Evolutionary conservation across 768 basidiomycete species (phyloP), one percentile per base, ranked within the genome.

Genomic region (Lactarius quietus): DNA sequence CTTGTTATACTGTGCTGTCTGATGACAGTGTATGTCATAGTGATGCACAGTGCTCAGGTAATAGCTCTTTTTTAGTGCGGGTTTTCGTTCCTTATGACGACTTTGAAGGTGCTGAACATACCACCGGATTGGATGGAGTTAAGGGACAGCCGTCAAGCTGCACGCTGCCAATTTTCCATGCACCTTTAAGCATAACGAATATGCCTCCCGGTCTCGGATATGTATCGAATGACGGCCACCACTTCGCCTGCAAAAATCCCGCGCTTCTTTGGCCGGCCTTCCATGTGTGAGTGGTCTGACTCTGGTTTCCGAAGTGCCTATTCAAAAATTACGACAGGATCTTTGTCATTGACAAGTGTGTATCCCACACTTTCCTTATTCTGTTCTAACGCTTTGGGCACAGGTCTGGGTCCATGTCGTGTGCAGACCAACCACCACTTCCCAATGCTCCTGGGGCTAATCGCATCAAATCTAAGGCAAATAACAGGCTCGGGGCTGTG

Each of bases 401-500:
- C 59, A 84, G 85, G 59, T 86, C 85, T 0, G 64, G 76, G 0
- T 86, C 85, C 1, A 86, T 86, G 85, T 0, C 23, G 3, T 5
- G 0, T 0, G 23, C 1, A 1, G 85, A 85, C 64, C 74, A 76
- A 41, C 70, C 45, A 3, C 85, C 86, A 0, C 76, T 85, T 2
- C 70, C 70, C 1, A 75, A 78, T 54, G 80, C 81, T 1, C 81
- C 83, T 1, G 75, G 64, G 3, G 75, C 77, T 1, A 63, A 72
- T n/a, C 71, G 68, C 31, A 83, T 85, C 56, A 59, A 65, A 5
- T 71, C 70, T 7, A 68, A 60, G 0, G 73, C 75, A 52, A 73
- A 83, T 64, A 81, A 87, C 66, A 73, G 85, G 26, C 77, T 85
- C n/a, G 85, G 85, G 1, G 84, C 85, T 0, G 86, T 85, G 0